Evolutionary conservation across 139 green algal genomes (phyloP), one percentile per base, ranked within the genome.

Genomic region (Coelastrella sp.): DNA sequence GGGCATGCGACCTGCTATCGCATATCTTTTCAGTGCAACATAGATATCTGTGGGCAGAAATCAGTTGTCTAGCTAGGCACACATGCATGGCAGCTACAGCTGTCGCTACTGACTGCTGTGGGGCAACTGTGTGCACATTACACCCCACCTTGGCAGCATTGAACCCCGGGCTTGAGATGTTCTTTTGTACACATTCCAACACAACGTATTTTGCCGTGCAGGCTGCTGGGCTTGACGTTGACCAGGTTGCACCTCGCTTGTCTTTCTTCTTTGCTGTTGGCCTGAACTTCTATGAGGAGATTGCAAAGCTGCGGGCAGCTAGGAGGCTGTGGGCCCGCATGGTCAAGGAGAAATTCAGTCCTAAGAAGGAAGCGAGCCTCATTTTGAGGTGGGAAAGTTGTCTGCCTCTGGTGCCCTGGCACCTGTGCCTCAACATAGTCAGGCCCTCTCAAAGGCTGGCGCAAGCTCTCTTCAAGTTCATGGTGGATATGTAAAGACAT

Each of bases 231-330:
- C 60, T 86, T 11, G 9, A 73, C 82, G 94, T 97, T 49, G 95
- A 97, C 78, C 57, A 93, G 25, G 78, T 95, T 12, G 92, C 93
- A 7, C 92, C 92, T 0, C 90, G 92, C 57, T 72, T 95, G 7
- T 94, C 91, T 6, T 95, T 95, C 78, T 95, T 95, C 87, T 97
- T 94, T 24, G 95, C 93, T 17, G 92, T 97, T 8, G 95, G 95
- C 56, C 95, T 97, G 93, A 80, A 96, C 87, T 97, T 97, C 83
- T 97, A 95, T 82, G 57, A 83, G 4, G 94, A 97, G 92, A 90
- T 95, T 35, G 95, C 95, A 25, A 97, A 97, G 91, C 89, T 97
- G 92, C 93, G 95, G 4, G 95, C 95, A 56, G 95, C 94, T 7
- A 73, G 95, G 7, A 90, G 93, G 1, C 91, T 97, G 57, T 97